phyloP scores from a whole-genome alignment of 805 yeast species.

The Candida montana region DNA sequence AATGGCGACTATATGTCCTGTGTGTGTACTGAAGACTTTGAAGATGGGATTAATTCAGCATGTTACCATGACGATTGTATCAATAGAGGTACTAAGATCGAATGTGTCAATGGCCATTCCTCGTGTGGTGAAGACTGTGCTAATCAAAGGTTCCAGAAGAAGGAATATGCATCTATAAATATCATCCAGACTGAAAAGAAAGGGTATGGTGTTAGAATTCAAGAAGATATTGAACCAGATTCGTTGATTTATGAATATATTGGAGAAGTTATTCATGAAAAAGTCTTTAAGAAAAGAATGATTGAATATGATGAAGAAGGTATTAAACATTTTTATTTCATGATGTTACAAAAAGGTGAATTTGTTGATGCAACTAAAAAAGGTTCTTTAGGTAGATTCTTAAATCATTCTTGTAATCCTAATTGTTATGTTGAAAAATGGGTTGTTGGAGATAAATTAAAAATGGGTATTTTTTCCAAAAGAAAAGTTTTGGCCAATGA shows the following conservation, averaged over 20 bases:
- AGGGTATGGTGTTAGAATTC: slow-evolving; percentile 87
- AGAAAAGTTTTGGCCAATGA: slow-evolving; percentile 69
- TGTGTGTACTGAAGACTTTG: slow-evolving; percentile 63
- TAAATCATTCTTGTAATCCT: slow-evolving; percentile 93
- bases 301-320: slow-evolving; percentile 63
- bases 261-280: slow-evolving; percentile 89
- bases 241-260: slow-evolving; percentile 86
- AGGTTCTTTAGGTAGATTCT: slow-evolving; percentile 87
- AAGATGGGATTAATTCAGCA: slow-evolving; percentile 47
- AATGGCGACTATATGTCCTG: slow-evolving; percentile 86
- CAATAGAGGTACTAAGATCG: slow-evolving; percentile 86
- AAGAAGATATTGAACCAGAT: slow-evolving; percentile 48
- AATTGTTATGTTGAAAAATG: slow-evolving; percentile 95
- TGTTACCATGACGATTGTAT: slow-evolving; percentile 91
- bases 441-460: slow-evolving; percentile 85
- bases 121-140: slow-evolving; percentile 74
- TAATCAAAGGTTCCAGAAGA: slow-evolving; percentile 83
- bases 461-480: slow-evolving; percentile 94
- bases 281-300: slow-evolving; percentile 69
- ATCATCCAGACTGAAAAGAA: slow-evolving; percentile 79
- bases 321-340: slow-evolving; percentile 82
- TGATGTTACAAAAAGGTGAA: slow-evolving; percentile 91
- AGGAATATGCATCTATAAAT: slow-evolving; percentile 67
- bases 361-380: slow-evolving; percentile 90
- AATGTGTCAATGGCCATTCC: slow-evolving; percentile 69